Evolutionary conservation across 2,329 filamentous ascomycete species (phyloP).

Genomic region (Xylariomycetidae sp.): DNA sequence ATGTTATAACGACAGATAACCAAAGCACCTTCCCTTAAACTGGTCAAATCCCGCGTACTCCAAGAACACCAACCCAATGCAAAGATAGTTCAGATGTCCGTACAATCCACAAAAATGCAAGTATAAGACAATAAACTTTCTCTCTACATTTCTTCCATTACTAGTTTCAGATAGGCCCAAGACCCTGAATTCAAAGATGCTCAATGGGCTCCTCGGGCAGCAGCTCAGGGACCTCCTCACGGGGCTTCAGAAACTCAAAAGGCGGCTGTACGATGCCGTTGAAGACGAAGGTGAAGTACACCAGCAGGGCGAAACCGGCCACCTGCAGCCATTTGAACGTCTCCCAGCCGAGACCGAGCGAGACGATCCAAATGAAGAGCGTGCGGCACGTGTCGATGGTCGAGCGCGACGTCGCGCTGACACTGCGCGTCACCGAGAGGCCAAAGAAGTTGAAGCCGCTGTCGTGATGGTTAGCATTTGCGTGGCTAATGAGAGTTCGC

Average conservation of each 20-base stretch:
- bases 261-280: slow-evolving; percentile 89
- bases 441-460: slow-evolving; percentile 99
- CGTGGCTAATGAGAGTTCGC: too few relatives aligned
- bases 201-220: slow-evolving; percentile 82
- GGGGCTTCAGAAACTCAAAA: slow-evolving; percentile 58
- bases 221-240: slow-evolving; percentile 52
- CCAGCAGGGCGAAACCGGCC: slow-evolving; percentile 76
- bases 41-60: too few relatives aligned
- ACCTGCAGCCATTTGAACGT: slow-evolving; percentile 97
- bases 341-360: slow-evolving; percentile 90
- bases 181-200: too few relatives aligned
- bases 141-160: too few relatives aligned
- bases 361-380: slow-evolving; percentile 96
- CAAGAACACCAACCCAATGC: too few relatives aligned
- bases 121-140: too few relatives aligned
- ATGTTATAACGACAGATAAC: too few relatives aligned
- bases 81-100: too few relatives aligned
- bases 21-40: too few relatives aligned
- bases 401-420: slow-evolving; percentile 87
- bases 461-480: too few relatives aligned
- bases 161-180: too few relatives aligned
- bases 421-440: slow-evolving; percentile 79
- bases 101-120: too few relatives aligned
- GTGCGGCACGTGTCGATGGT: slow-evolving; percentile 98
- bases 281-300: slow-evolving; percentile 96